Base-by-base conservation (phyloP, 768 basidiomycete genomes). In the Lactifluus pinguis region DNA sequence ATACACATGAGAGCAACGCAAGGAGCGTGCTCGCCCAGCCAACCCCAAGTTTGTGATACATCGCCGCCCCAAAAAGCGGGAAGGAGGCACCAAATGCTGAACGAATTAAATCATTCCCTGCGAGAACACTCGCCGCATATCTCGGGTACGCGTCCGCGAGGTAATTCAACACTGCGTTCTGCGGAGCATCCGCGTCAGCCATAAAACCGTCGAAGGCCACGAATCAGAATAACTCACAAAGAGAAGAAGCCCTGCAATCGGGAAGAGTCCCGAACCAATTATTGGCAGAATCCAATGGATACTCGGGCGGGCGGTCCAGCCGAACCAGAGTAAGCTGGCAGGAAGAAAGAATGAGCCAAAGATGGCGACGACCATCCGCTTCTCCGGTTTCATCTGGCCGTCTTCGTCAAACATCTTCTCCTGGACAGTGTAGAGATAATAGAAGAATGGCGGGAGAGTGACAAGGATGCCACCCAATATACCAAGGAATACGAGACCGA, bases 261-360 rank as follows among this genome's bases (percentile, higher is more conserved):
- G 59, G 57, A 71, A 72, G 44, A 73, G 62, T 19, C 68, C 61
- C 9, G 72, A 71, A 10, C 69, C 73, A 41, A 75, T 65, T 49
- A 72, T 61, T 19, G 74, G 72, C 8, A 69, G 69, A 38, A 75
- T 74, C 74, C 74, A 74, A 41, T 71, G 73, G 2, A 75, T 55
- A 55, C 58, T 66, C 8, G 69, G 29, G 1, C 62, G 65, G n/a
- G 69, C 61, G 7, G 71, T 65, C 65, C 71, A 72, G 47, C 73
- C 73, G 61, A 75, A 75, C 62, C 70, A 69, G 57, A 76, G 68
- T 53, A 76, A 57, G 19, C 67, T 69, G 29, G 66, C 62, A 0
- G 73, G 74, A 21, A 72, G 67, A 53, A 73, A 67, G 36, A 72
- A 54, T 38, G 68, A 69, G 17, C 68, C 73, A 32, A 74, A 44